Percentiles rank a stretch among this genome's conserved stretches.
Conservation (phyloP, 805 yeast species). For the Nakazawaea ishiwadae region DNA sequence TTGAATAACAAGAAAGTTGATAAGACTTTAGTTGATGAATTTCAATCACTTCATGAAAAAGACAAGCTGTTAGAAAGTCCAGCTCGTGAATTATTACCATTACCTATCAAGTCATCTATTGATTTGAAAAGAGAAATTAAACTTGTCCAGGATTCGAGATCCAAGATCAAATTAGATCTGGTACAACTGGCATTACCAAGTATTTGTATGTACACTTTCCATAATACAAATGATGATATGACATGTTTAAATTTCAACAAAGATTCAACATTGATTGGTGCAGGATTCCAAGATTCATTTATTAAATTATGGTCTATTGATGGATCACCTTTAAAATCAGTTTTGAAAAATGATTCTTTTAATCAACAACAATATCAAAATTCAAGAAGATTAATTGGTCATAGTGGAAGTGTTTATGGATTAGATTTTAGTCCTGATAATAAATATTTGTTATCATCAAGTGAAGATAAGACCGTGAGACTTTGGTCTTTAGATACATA, state of each 20-base stretch:
- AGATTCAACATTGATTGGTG: conserved; percentile 84
- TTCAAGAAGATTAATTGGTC: conserved; percentile 70
- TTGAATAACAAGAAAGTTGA: conserved; percentile 10
- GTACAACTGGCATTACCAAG: conserved; percentile 84
- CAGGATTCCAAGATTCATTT: conserved; percentile 90
- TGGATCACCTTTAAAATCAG: conserved; percentile 75
- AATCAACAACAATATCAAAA: conserved; percentile 29
- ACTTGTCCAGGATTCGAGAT: conserved; percentile 77
- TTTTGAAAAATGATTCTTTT: conserved; percentile 49
- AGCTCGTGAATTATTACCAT: conserved; percentile 66
- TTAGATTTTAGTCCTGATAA: conserved; percentile 88
- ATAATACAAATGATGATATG: conserved; percentile 85
- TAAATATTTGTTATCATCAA: conserved; percentile 69
- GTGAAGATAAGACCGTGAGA: conserved; percentile 90
- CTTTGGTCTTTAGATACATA: conserved; percentile 93
- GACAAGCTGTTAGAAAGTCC: conserved; percentile 65
- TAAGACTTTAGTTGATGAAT: conserved; percentile 59
- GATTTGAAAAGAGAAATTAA: conserved; percentile 79
- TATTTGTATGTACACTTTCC: conserved; percentile 97
- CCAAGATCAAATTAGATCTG: conserved; percentile 63
- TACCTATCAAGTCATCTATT: conserved; percentile 76
- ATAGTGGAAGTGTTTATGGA: conserved; percentile 91
- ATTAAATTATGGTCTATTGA: conserved; percentile 91
- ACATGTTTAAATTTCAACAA: conserved; percentile 84
- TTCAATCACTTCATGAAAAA: conserved; percentile 50